Evolutionary conservation across 352 stramenopile genomes (phyloP).

Genomic region (Globisporangium megalacanthum): DNA sequence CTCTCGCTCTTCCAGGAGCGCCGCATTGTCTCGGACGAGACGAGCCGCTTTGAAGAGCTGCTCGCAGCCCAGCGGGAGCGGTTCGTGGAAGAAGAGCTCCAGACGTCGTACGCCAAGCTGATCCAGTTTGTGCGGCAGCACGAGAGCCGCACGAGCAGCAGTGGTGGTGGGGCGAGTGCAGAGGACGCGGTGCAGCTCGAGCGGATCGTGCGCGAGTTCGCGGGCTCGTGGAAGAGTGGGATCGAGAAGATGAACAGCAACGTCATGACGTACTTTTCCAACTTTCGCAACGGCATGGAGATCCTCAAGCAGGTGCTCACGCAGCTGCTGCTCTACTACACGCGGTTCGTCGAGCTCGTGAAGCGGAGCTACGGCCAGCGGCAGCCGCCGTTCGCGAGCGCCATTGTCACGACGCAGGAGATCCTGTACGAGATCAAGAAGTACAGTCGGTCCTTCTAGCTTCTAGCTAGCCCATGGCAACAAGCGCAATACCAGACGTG

Average conservation of each 20-base stretch:
- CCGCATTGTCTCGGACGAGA: slow-evolving; percentile 91
- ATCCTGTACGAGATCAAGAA: slow-evolving; percentile 99
- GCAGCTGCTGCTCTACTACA: slow-evolving; percentile 98
- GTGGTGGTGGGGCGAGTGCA: background rate
- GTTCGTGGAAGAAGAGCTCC: slow-evolving; percentile 97
- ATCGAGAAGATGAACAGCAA: slow-evolving; percentile 98
- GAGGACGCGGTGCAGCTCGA: slow-evolving; percentile 87
- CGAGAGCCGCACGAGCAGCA: slow-evolving; percentile 65
- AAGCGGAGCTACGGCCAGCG: slow-evolving; percentile 85
- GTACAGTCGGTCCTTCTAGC: slow-evolving; percentile 90
- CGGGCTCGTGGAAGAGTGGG: slow-evolving; percentile 91
- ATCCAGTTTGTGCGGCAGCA: slow-evolving; percentile 97
- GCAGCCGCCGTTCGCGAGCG: slow-evolving; percentile 83
- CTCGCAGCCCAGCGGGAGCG: slow-evolving; percentile 91
- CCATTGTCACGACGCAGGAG: slow-evolving; percentile 94
- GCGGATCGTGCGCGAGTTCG: slow-evolving; percentile 94
- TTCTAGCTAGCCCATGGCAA: too few species aligned
- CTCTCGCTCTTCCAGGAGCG: slow-evolving; percentile 95
- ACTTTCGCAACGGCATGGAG: slow-evolving; percentile 98
- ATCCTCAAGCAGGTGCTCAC: slow-evolving; percentile 99
- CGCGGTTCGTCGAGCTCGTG: slow-evolving; percentile 96
- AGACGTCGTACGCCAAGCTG: slow-evolving; percentile 92
- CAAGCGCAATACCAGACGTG: too few species aligned
- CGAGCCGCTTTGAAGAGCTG: slow-evolving; percentile 92
- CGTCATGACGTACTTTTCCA: slow-evolving; percentile 97